phyloP scores from a whole-genome alignment of 1,284 basidiomycete species.

The Pholiota adiposa region DNA sequence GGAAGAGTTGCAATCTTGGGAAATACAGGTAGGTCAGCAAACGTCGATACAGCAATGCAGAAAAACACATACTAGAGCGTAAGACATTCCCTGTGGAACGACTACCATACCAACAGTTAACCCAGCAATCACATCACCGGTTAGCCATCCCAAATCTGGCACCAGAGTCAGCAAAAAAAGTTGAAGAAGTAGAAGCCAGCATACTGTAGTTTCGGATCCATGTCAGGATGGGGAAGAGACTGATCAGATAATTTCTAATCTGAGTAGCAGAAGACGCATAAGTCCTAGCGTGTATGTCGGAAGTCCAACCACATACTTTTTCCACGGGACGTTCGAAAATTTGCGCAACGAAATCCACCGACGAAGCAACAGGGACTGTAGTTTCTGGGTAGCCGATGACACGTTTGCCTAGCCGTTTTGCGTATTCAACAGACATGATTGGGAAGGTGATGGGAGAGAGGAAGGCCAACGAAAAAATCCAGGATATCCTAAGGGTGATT shows the following conservation, averaged over 20 bases:
- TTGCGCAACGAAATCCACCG: conserved; percentile 54
- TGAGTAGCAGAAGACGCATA: conserved; percentile 32
- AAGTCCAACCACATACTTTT: conserved; percentile 39
- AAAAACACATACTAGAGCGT: conserved; percentile 57
- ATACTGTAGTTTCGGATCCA: conserved; percentile 88
- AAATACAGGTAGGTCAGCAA: not conserved
- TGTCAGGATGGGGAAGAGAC: conserved; percentile 81
- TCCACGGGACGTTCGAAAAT: conserved; percentile 47
- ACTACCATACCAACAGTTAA: conserved; percentile 91
- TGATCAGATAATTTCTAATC: conserved; percentile 63
- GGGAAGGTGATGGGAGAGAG: conserved; percentile 17
- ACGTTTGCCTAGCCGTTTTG: conserved; percentile 59
- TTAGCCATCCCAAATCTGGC: conserved; percentile 71
- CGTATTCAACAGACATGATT: conserved; percentile 45
- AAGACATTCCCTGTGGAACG: conserved; percentile 89
- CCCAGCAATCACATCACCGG: conserved; percentile 86
- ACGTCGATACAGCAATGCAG: not conserved
- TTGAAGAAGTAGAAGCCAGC: conserved; percentile 9
- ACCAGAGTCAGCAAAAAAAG: conserved; percentile 11
- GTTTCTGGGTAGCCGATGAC: conserved; percentile 66
- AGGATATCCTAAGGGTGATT: conserved; percentile 13
- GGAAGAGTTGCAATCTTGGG: conserved; percentile 82
- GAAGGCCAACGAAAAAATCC: conserved; percentile 5
- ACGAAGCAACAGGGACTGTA: conserved; percentile 57
- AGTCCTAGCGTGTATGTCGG: conserved; percentile 8